These are phyloP conservation scores for Geotrichum klebahnii DNA, from an alignment of 1,139 yeast genomes.

Conservation along the genomic window DNA sequence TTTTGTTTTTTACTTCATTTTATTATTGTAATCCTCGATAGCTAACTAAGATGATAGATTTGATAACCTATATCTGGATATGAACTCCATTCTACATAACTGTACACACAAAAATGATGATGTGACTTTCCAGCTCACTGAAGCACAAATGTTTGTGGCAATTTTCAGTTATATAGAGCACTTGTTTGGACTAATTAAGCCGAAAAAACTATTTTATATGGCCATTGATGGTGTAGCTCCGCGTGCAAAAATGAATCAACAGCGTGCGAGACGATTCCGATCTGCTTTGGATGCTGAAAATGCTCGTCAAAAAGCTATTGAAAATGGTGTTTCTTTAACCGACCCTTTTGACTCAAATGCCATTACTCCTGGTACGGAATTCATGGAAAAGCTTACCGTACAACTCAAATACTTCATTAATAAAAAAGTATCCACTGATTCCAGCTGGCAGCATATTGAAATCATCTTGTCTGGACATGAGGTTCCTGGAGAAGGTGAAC, in stretches of 20 bases:
- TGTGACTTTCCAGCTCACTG: conserved; percentile 51
- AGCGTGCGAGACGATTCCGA: conserved; percentile 89
- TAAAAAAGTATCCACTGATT: conserved; percentile 76
- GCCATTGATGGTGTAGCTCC: conserved; percentile 99
- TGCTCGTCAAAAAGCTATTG: conserved; percentile 60
- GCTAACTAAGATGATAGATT: conserved; percentile 41
- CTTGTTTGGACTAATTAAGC: conserved; percentile 79
- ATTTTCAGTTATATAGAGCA: conserved; percentile 94
- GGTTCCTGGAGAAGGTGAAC: conserved; percentile 99
- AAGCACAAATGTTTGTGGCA: conserved; percentile 89
- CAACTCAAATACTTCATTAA: conserved; percentile 88
- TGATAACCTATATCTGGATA: conserved; percentile 90
- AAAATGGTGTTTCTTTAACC: conserved; percentile 54
- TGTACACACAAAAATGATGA: conserved; percentile 71
- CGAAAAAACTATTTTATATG: conserved; percentile 85
- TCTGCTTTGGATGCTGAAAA: conserved; percentile 90
- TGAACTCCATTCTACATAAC: conserved; percentile 84
- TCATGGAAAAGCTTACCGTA: conserved; percentile 83
- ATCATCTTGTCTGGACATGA: conserved; percentile 91
- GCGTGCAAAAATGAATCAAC: conserved; percentile 98
- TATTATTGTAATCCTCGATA: no score
- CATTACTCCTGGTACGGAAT: conserved; percentile 98
- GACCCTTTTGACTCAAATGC: conserved; percentile 79
- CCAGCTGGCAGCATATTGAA: conserved; percentile 84
- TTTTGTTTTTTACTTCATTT: neutral